Evolutionary conservation across 2,329 filamentous ascomycete species (phyloP), one percentile per base, ranked within the genome.

Genomic region (Aspergillus niger): DNA sequence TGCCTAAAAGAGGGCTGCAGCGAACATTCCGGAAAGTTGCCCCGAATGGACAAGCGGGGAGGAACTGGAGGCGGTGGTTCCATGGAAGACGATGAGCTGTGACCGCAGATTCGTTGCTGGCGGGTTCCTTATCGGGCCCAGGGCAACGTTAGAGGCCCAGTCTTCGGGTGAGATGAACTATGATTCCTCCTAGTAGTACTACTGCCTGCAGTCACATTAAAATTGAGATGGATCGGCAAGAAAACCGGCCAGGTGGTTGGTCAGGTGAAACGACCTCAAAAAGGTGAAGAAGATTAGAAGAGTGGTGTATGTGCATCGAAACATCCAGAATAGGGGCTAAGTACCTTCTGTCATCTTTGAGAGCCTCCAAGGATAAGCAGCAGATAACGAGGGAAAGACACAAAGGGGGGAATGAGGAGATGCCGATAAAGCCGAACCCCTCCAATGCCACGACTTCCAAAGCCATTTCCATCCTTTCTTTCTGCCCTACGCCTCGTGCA

Each of bases 401-500:
- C 3, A 44, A n/a, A 20, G 3, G 8, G 39, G 17, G 8, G 39
- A 8, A 43, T 22, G 0, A 43, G n/a, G 39, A 36, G 32, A 36
- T 36, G 32, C 32, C 32, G 32, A 36, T 36, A 36, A 36, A 36
- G 30, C 20, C 26, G 38, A 24, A 17, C 41, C 17, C 47, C 55
- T 38, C 44, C 24, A n/a, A 43, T 47, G 7, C 53, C n/a, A 39
- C 24, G 15, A 49, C 28, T 30, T 10, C 28, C 28, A 30, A 8
- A 44, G 10, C 8, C 10, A 11, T 15, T 22, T 22, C 41, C 17
- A 17, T n/a, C 32, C 32, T 36, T 30, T 15, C 26, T 36, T 26
- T 57, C 49, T 56, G 59, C 56, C 59, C 56, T 61, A 61, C 36
- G 56, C 52, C 56, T 61, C 56, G 56, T 59, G 56, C 49, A 54